Conservation (phyloP, 140 eudicot species). For the Ambrosia hybrid region DNA sequence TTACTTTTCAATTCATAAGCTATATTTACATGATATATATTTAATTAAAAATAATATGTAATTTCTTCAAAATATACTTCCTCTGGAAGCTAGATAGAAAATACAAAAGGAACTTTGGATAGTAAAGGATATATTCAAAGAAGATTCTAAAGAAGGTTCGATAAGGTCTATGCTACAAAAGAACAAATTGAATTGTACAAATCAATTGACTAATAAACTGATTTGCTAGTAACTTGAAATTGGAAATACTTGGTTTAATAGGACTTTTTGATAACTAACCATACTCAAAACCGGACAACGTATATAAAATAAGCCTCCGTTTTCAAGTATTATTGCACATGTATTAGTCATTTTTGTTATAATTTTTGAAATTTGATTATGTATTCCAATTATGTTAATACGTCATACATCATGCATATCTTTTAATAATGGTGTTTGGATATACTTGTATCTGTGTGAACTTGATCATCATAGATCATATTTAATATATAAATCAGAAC, state of each 20-base stretch:
- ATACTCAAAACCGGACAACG: too few species aligned
- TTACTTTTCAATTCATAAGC: background rate
- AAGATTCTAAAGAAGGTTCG: slow-evolving; percentile 6
- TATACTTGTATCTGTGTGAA: too few species aligned
- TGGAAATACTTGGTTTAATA: background rate
- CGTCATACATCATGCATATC: too few species aligned
- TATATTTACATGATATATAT: background rate
- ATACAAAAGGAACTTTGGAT: slow-evolving; percentile 24
- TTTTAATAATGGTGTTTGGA: too few species aligned
- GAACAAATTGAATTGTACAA: background rate
- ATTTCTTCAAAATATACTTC: background rate
- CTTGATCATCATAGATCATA: too few species aligned
- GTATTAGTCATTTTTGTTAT: too few species aligned
- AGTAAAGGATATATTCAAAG: background rate
- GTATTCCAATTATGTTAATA: too few species aligned
- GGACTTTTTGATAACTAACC: background rate
- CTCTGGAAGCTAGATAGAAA: slow-evolving; percentile 2
- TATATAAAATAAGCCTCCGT: too few species aligned
- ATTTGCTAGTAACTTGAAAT: background rate
- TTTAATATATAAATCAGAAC: too few species aligned
- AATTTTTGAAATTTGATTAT: too few species aligned
- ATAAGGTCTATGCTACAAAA: background rate
- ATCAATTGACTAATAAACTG: background rate
- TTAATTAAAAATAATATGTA: background rate
- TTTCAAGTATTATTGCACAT: too few species aligned